Percentiles rank a stretch among this genome's conserved stretches.
These are phyloP conservation scores for Lupinus albus DNA, from an alignment of 306 rosid genomes.

Conservation along the genomic window DNA sequence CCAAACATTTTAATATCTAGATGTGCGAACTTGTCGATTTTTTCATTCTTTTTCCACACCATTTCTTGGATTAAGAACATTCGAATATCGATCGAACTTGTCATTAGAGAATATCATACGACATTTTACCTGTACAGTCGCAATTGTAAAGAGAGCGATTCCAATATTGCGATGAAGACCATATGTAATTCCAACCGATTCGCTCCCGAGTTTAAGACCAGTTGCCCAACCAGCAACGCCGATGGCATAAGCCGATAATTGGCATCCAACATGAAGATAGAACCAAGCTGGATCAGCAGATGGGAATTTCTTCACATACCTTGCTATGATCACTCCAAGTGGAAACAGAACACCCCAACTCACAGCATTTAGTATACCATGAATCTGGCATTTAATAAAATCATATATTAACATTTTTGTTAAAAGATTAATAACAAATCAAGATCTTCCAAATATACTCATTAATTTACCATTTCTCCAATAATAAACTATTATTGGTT, in stretches of 20 bases:
- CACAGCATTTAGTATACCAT: conserved; percentile 75
- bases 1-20: neutral
- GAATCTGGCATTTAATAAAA: conserved; percentile 55
- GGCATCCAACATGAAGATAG: conserved; percentile 76
- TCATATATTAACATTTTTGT: neutral
- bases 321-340: conserved; percentile 67
- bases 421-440: neutral
- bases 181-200: conserved; percentile 50
- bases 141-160: conserved; percentile 65
- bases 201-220: conserved; percentile 80
- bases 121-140: conserved; percentile 70
- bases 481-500: neutral
- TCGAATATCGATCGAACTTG: too few relatives aligned
- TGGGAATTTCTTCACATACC: conserved; percentile 70
- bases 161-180: conserved; percentile 73
- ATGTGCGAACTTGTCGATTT: neutral
- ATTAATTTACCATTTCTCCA: neutral
- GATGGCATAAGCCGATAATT: conserved; percentile 68
- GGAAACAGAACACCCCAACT: conserved; percentile 95
- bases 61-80: neutral
- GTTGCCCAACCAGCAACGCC: conserved; percentile 96
- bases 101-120: too few relatives aligned
- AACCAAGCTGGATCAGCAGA: conserved; percentile 93
- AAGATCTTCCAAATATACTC: too few relatives aligned
- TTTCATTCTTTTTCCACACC: neutral